Evolutionary conservation across 768 basidiomycete genomes (phyloP), one percentile per base, ranked within the genome.

Genomic region (Gloeopeniophorella convolvens): DNA sequence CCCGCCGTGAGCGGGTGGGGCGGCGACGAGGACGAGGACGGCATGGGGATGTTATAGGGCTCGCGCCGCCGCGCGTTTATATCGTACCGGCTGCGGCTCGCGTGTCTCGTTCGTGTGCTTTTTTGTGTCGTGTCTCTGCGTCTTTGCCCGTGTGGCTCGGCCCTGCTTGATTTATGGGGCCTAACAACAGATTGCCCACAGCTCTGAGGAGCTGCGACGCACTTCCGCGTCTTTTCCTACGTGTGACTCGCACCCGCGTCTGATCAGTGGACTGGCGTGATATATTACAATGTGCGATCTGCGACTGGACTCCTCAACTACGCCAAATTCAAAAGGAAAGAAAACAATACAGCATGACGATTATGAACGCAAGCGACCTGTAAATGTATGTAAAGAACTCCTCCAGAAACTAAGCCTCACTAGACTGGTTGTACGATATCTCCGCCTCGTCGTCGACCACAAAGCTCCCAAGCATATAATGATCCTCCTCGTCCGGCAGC

Each of bases 381-480:
- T n/a, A n/a, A n/a, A n/a, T n/a, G n/a, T n/a, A n/a, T n/a, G n/a
- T n/a, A n/a, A n/a, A n/a, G n/a, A n/a, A n/a, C n/a, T n/a, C n/a
- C n/a, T n/a, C n/a, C n/a, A n/a, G n/a, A n/a, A n/a, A 10, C 34
- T 35, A 60, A 7, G 57, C 35, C 32, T 62, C 56, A 45, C 60
- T 62, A 10, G 61, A 62, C 39, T 45, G 56, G 12, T 23, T 41
- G 52, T 76, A 80, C 20, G 72, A 75, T 45, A 85, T 75, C 27
- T 87, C 83, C 18, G 74, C 83, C 34, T 88, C 85, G 60, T 92
- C 89, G 47, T 72, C 78, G 11, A 92, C 88, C 13, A 92, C 78
- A 58, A 92, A 92, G 62, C 84, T 91, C 10, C 80, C 89, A 36
- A 84, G 60, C 35, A 69, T 74, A 62, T 92, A 92, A 42, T 79